Evolutionary conservation across 164 flowering plant species (phyloP), one percentile per base, ranked within the genome.

Genomic region (Santalum album): DNA sequence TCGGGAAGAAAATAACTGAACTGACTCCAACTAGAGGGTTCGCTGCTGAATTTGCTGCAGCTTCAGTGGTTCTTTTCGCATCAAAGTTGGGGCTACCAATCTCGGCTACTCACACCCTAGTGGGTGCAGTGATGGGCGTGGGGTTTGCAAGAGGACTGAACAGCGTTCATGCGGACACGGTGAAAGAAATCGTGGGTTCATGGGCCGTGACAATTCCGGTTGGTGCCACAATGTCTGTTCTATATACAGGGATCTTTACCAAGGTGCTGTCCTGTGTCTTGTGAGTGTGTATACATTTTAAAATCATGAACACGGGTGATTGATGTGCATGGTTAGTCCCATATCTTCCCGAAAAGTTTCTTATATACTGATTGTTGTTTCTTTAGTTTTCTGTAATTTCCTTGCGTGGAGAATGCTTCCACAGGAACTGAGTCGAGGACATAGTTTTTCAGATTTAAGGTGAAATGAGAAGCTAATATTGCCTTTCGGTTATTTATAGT

Each of bases 11-110:
- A 70, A 94, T 94, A 26, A 94, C 99, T 18, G 99, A 94, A 57
- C 72, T 94, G 15, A 94, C 99, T 19, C 97, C 99, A 12, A 94
- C 99, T 1, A 69, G 99, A 59, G 84, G 96, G n/a, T 81, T 94
- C 59, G 99, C 99, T 39, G 97, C 97, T 0, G 99, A 94, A 83
- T 94, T 94, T 69, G 97, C 99, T 9, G 99, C 99, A 18, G 99
- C 99, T 16, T 87, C 95, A 14, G 99, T 94, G 23, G 97, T 94
- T 49, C 79, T 94, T 1, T 70, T 76, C 43, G 99, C 99, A 38
- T 87, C 99, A 15, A 94, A 87, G 67, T 76, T 94, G 32, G 99
- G 99, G 16, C 72, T 94, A 6, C 99, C 99, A 15, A 89, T 94
- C 57, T 94, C 99, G 0, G 99, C 92, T 11, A 94, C 99, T 2